Conservation (phyloP, 305 asterid species). For the Solanum hybrid region DNA sequence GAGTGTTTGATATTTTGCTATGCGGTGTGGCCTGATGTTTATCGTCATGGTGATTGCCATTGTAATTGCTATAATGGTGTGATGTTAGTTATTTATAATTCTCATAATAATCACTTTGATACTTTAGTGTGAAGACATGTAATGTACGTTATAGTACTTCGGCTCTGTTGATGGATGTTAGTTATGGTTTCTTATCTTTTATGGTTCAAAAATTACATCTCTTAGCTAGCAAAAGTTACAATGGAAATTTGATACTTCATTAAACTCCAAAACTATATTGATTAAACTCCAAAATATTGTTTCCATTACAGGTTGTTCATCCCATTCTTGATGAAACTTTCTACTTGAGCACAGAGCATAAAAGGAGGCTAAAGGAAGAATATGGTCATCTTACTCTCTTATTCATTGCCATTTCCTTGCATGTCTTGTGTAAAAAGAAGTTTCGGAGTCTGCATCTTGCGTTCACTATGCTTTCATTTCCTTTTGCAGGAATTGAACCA, state of each 20-base stretch:
- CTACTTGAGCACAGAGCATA: constrained; percentile 60
- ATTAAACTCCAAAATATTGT: background rate
- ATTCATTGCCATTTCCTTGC: background rate
- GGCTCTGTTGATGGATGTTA: background rate
- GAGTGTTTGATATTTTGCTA: background rate
- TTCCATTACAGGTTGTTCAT: constrained; percentile 43
- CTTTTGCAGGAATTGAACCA: constrained; percentile 63
- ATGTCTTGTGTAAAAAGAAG: background rate
- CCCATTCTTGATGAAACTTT: constrained; percentile 67
- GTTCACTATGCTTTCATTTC: background rate
- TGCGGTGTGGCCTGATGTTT: background rate
- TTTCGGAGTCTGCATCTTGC: background rate
- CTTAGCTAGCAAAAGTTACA: background rate
- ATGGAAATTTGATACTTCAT: background rate
- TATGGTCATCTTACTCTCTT: constrained; percentile 37
- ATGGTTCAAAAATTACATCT: background rate
- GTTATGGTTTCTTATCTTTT: background rate
- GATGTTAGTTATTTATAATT: background rate
- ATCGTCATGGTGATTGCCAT: background rate
- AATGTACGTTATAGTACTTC: background rate
- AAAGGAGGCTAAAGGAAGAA: constrained; percentile 57
- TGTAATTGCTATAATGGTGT: background rate
- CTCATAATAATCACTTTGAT: background rate
- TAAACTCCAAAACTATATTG: background rate
- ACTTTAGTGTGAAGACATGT: background rate